phyloP scores from a whole-genome alignment of 179 eudicot genomes.

The Vitellaria paradoxa region DNA sequence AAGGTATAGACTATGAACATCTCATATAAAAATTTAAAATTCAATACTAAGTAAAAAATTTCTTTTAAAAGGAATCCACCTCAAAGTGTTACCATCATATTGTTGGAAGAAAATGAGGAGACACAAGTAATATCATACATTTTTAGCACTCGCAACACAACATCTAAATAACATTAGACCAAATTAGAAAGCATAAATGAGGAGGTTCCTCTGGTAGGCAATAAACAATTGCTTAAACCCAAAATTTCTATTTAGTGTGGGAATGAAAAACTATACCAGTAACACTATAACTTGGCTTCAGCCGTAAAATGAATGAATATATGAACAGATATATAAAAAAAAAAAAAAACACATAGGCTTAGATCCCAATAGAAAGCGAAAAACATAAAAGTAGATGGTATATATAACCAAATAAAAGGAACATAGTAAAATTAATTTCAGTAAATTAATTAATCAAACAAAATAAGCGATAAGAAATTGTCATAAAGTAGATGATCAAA shows the following conservation, averaged over 20 bases:
- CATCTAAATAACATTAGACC: too few species aligned
- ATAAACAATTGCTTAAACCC: neutral
- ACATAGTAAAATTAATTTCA: too few species aligned
- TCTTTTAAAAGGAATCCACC: too few species aligned
- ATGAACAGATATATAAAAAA: neutral
- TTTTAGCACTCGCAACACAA: neutral
- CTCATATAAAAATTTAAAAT: neutral
- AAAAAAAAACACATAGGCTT: too few species aligned
- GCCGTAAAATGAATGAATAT: neutral
- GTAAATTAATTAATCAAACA: neutral
- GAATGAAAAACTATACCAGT: neutral
- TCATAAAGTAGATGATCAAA: slow-evolving; percentile 4
- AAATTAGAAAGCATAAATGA: neutral
- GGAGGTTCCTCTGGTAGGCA: neutral
- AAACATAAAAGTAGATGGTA: neutral
- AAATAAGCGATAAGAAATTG: neutral
- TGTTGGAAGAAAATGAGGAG: too few species aligned
- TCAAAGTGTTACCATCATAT: too few species aligned
- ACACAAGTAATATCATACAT: neutral
- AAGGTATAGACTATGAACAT: too few species aligned
- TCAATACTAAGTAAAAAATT: too few species aligned
- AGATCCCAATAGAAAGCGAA: neutral
- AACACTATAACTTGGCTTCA: neutral
- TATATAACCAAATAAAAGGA: too few species aligned
- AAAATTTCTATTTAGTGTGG: neutral